These are phyloP conservation scores for Erucastrum elatum DNA, from an alignment of 345 rosid genomes.

Conservation along the genomic window DNA sequence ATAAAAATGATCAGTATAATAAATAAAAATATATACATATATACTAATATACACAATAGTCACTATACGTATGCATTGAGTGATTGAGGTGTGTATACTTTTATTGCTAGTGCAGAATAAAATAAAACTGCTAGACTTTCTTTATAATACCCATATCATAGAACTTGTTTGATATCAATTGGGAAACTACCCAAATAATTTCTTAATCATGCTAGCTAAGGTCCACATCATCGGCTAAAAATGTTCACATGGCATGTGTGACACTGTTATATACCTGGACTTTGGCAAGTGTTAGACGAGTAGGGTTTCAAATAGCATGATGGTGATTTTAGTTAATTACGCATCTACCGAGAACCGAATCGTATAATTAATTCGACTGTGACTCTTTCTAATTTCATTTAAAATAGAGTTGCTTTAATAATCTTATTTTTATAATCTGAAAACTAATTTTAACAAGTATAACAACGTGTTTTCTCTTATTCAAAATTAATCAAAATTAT, in stretches of 20 bases:
- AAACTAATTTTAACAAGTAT: not conserved
- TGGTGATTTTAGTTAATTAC: not conserved
- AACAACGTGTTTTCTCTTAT: not conserved
- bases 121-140: constrained; percentile 24
- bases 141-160: constrained; percentile 20
- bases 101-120: constrained; percentile 13
- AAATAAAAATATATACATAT: constrained; percentile 3
- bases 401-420: not conserved
- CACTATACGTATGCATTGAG: no score
- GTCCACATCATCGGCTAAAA: constrained; percentile 36
- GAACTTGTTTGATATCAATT: constrained; percentile 21
- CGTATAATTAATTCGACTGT: constrained; percentile 35
- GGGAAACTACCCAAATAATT: constrained; percentile 27
- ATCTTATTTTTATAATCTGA: not conserved
- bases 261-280: constrained; percentile 27
- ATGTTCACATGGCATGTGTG: constrained; percentile 38
- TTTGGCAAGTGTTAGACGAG: constrained; percentile 29
- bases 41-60: not conserved
- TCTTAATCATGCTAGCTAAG: not conserved
- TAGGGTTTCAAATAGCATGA: constrained; percentile 32
- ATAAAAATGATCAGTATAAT: constrained; percentile 21
- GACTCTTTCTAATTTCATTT: not conserved
- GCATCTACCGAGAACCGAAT: not conserved
- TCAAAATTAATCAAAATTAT: not conserved
- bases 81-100: not conserved